Base-by-base conservation (phyloP, 129 eudicot genomes). In the Erigeron canadensis region DNA sequence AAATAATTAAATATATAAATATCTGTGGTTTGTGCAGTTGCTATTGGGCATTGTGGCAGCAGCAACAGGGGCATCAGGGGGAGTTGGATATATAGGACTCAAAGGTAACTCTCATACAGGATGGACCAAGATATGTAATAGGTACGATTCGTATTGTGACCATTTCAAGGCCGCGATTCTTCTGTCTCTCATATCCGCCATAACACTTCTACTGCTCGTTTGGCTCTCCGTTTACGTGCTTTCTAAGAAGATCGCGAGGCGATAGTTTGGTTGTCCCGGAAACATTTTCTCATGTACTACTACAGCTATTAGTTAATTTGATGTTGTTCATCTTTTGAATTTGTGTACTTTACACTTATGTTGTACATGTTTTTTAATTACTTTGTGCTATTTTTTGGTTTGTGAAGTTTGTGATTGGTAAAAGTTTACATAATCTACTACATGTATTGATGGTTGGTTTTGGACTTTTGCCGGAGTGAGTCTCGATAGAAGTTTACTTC, bases 41-140 rank as follows among this genome's bases (percentile, higher is more conserved):
- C 21, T 88, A 71, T 53, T 91, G 67, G 94, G 94, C 6, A 84
- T 91, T 16, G 65, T 86, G 71, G 90, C 94, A 11, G 51, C 97
- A 13, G 94, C 96, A 55, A 77, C 83, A 22, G 97, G 96, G 70
- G 63, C 96, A 71, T 84, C 87, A 59, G 91, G 86, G 5, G 94
- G 44, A 11, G 94, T 88, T 12, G 93, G 78, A 5, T 91, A 91
- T 75, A 62, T 91, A 9, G 97, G 96, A 48, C 46, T 79, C 59
- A 88, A 80, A 67, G 97, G 97, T n/a, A 88, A 88, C 73, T 61
- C 83, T n/a, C 93, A 88, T 45, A 62, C 80, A 1, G 39, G 73
- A 28, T 91, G 93, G 90, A 9, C 0, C 60, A 80, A 91, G 79
- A 43, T 91, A 10, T 91, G 97, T 80, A 47, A 77, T 69, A 7